Conservation (phyloP, 2,329 filamentous ascomycete genomes). For the Didymella pomorum region DNA sequence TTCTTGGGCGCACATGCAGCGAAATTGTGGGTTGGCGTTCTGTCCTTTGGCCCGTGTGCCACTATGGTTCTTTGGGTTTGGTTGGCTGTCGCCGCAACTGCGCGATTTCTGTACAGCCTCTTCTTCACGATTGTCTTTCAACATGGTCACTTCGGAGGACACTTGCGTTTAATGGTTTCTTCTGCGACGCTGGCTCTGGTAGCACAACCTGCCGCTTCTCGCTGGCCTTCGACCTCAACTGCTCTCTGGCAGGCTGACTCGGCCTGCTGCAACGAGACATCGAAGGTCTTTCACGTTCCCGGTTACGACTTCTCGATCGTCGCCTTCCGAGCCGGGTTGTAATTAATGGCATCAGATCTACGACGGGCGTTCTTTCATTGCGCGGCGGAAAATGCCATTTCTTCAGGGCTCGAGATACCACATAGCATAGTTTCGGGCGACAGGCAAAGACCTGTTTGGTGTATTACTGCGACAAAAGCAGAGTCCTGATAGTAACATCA, state of each 20-base stretch:
- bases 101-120: constrained; percentile 19
- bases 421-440: constrained; percentile 34
- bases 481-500: constrained; percentile 32
- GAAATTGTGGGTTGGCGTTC: constrained; percentile 48
- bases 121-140: constrained; percentile 41
- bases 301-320: constrained; percentile 39
- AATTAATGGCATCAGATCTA: constrained; percentile 51
- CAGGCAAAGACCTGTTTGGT: constrained; percentile 28
- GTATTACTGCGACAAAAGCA: constrained; percentile 36
- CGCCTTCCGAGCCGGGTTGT: constrained; percentile 44
- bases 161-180: constrained; percentile 44
- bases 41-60: constrained; percentile 31
- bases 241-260: constrained; percentile 8
- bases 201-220: constrained; percentile 29
- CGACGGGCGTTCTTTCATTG: constrained; percentile 39
- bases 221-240: constrained; percentile 19
- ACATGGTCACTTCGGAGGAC: constrained; percentile 34
- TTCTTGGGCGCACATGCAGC: constrained; percentile 43
- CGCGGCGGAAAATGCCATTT: constrained; percentile 38
- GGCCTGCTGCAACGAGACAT: constrained; percentile 10
- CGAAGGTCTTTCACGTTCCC: constrained; percentile 32
- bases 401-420: constrained; percentile 37
- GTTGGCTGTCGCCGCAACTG: constrained; percentile 25
- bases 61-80: constrained; percentile 27
- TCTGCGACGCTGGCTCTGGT: constrained; percentile 31